Conservation (phyloP, 2,329 filamentous ascomycete genomes). For the Diaporthe sp. region DNA sequence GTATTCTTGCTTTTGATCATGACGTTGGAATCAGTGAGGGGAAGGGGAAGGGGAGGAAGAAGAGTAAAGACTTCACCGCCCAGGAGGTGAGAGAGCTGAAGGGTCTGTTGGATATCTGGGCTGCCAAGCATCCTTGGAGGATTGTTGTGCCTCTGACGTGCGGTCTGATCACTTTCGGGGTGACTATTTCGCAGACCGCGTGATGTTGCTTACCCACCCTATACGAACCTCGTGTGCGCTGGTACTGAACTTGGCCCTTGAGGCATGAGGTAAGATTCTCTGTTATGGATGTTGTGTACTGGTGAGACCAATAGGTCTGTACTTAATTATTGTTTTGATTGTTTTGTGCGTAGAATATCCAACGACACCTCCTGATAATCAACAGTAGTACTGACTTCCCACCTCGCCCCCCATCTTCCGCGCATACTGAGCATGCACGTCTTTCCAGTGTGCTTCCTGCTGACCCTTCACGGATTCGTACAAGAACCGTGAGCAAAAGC, state of each 20-base stretch:
- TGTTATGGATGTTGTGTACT: not conserved
- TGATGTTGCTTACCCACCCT: not conserved
- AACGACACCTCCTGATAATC: not conserved
- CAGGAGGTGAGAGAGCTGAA: not conserved
- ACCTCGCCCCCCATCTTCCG: slow-evolving; percentile 23
- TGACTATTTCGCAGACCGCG: not conserved
- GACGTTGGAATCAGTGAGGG: not conserved
- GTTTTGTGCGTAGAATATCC: not conserved
- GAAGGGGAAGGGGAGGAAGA: not conserved
- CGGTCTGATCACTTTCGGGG: slow-evolving; percentile 9
- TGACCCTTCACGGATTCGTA: slow-evolving; percentile 22
- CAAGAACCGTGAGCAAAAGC: slow-evolving; percentile 17
- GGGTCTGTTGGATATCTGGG: slow-evolving; percentile 2
- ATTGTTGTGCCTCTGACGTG: not conserved
- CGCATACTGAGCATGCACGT: slow-evolving; percentile 19
- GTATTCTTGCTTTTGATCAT: not conserved
- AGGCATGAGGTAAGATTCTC: not conserved
- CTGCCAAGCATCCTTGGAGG: slow-evolving; percentile 13
- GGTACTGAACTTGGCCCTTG: not conserved
- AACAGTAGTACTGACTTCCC: not conserved
- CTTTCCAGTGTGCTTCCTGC: slow-evolving; percentile 25
- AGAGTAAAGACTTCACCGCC: not conserved
- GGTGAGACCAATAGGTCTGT: not conserved
- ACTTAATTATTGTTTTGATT: not conserved
- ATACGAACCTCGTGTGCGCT: not conserved